phyloP scores from a whole-genome alignment of 257 asterid genomes.

The Coffea canephora region DNA sequence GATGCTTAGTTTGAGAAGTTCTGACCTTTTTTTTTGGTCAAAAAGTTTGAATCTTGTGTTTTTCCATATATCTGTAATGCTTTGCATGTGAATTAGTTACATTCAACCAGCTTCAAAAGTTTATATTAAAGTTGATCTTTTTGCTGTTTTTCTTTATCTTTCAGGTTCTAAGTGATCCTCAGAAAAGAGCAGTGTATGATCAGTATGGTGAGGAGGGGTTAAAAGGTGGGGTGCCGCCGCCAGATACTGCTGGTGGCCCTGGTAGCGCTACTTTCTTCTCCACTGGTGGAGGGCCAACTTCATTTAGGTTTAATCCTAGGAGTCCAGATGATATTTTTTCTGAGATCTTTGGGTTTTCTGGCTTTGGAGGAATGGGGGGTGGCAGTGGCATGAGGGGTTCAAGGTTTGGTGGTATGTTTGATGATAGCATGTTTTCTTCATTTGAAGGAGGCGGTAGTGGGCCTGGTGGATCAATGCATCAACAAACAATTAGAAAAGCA shows the following conservation, averaged over 20 bases:
- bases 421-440: conserved; percentile 25
- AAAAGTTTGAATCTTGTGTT: background rate
- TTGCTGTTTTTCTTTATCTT: background rate
- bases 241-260: conserved; percentile 37
- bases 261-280: conserved; percentile 33
- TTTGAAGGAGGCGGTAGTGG: conserved; percentile 30
- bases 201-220: conserved; percentile 53
- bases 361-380: conserved; percentile 37
- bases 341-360: conserved; percentile 38
- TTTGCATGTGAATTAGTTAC: background rate
- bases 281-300: conserved; percentile 36
- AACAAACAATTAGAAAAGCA: conserved; percentile 29
- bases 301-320: conserved; percentile 42
- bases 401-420: conserved; percentile 31
- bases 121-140: background rate
- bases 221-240: conserved; percentile 42
- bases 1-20: background rate
- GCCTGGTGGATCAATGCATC: conserved; percentile 32
- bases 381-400: conserved; percentile 26
- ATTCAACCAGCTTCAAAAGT: background rate
- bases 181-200: conserved; percentile 44
- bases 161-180: conserved; percentile 50
- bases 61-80: background rate
- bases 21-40: background rate
- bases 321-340: conserved; percentile 48